Evolutionary conservation across 257 asterid species (phyloP), one percentile per base, ranked within the genome.

Genomic region (Fraxinus americana): DNA sequence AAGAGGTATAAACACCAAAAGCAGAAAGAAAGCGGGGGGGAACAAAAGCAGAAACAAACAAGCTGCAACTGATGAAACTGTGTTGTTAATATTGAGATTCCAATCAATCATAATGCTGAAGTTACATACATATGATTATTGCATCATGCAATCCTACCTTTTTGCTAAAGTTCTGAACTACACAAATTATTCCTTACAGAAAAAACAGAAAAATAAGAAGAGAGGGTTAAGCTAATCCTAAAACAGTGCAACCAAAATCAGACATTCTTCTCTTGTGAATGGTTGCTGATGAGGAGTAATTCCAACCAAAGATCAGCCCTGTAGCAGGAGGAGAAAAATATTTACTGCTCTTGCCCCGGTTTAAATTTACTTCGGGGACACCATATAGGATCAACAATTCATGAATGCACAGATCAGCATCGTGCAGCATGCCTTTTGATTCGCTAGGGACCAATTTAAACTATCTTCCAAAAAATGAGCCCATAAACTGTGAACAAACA

Each of bases 101-200:
- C 86, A 86, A 91, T 85, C 87, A 88, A 90, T 90, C 86, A 79
- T 89, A 91, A 86, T 83, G 83, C 83, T 81, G 88, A 86, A 83
- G 87, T 86, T 88, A 91, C 93, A 91, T 86, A 89, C 84, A 87
- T 90, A 86, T 83, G 90, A 88, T 84, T 84, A 80, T 85, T 85
- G 97, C 88, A 86, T 85, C 87, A 85, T 74, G 89, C 91, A 85
- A 81, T 77, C 82, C 83, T 86, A 87, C 90, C 90, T 77, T 83
- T 80, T 87, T 81, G 72, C 92, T 87, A 78, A 84, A 81, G 79
- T 78, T 82, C 92, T 85, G 85, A 81, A 81, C 97, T 86, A 88
- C 88, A 87, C 85, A 87, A 74, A 88, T 92, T 91, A 88, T 89
- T 91, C 95, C 94, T 88, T 89, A 94, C 98, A 92, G 86, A 85